Percentiles rank a stretch among this genome's conserved stretches.
Evolutionary conservation across 129 eudicot genomes (phyloP).

Genomic region (Centaurea solstitialis): DNA sequence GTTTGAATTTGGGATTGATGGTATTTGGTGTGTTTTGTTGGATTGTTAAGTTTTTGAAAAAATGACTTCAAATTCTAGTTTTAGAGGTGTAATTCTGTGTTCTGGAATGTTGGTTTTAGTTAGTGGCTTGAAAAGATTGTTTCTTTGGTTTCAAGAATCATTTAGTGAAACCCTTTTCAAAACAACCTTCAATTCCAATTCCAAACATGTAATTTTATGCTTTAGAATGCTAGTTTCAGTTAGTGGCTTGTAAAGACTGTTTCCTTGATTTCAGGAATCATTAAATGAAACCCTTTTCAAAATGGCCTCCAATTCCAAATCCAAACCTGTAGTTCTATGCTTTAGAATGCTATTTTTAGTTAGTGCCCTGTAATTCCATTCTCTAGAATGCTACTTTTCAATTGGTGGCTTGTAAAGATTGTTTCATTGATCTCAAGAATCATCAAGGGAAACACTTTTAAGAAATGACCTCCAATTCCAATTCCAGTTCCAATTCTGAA

Average conservation of each 20-base stretch:
- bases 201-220: slow-evolving; percentile 3
- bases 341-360: too few species aligned
- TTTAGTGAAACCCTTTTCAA: not conserved
- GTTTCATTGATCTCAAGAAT: slow-evolving; percentile 31
- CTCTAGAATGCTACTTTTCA: not conserved
- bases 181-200: not conserved
- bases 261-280: slow-evolving; percentile 25
- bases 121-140: not conserved
- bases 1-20: not conserved
- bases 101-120: slow-evolving; percentile 6
- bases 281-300: not conserved
- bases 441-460: not conserved
- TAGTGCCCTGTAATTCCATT: not conserved
- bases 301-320: not conserved
- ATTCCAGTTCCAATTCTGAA: not conserved
- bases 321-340: not conserved
- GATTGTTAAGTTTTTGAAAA: not conserved
- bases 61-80: slow-evolving; percentile 5
- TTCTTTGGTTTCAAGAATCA: slow-evolving; percentile 39
- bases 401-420: slow-evolving; percentile 6
- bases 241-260: not conserved
- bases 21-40: not conserved
- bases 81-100: not conserved
- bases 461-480: not conserved
- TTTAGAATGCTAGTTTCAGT: not conserved